Evolutionary conservation across 1,139 yeast genomes (phyloP).

Genomic region (Scheffersomyces insectosa): DNA sequence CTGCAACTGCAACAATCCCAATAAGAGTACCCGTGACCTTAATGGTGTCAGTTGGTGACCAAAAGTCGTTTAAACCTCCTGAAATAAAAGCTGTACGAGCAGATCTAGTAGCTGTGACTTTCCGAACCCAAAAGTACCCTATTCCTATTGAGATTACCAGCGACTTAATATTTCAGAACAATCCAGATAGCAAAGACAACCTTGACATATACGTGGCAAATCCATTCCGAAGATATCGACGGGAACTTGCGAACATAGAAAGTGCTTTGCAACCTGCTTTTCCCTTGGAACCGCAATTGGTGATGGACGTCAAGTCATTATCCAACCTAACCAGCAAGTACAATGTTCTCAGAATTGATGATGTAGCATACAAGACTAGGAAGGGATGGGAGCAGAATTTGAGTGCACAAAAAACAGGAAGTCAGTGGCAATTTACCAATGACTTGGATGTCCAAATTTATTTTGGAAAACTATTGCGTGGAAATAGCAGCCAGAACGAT

Average conservation of each 20-base stretch:
- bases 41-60: neutral
- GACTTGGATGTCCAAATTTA: too few relatives aligned
- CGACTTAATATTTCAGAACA: constrained; percentile 18
- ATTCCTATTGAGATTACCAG: constrained; percentile 22
- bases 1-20: constrained; percentile 4
- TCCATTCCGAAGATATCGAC: constrained; percentile 18
- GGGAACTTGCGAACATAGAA: constrained; percentile 12
- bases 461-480: too few relatives aligned
- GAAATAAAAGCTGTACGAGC: constrained; percentile 19
- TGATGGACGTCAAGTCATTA: constrained; percentile 22
- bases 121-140: constrained; percentile 22
- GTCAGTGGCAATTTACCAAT: too few relatives aligned
- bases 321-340: constrained; percentile 19
- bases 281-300: constrained; percentile 7
- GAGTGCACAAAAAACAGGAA: too few relatives aligned
- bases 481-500: constrained; percentile 4
- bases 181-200: constrained; percentile 14
- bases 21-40: constrained; percentile 1
- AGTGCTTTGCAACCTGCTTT: too few relatives aligned
- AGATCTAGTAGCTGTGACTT: constrained; percentile 20
- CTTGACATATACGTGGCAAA: constrained; percentile 17
- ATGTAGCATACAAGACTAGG: constrained; percentile 1
- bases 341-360: constrained; percentile 15
- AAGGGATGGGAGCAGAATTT: neutral
- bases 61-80: constrained; percentile 14